A percentile compares a stretch with the other conserved stretches of the same genome.
These are phyloP conservation scores for Cyamopsis tetragonoloba DNA, from an alignment of 306 rosid genomes.

Conservation along the genomic window DNA sequence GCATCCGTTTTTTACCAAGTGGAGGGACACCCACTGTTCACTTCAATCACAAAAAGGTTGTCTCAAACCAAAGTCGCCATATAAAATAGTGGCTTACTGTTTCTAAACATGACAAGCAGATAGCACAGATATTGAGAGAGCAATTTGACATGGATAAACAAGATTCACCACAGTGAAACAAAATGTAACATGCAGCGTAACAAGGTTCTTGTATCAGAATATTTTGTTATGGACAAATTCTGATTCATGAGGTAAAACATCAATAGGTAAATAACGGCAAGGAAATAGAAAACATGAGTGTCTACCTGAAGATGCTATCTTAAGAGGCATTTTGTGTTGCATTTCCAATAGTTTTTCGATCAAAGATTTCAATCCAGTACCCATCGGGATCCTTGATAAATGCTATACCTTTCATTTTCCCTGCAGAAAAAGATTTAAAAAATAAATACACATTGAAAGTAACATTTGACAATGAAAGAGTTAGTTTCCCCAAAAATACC, in stretches of 20 bases:
- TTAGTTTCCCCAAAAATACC: conserved; percentile 6
- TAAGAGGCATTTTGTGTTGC: conserved; percentile 33
- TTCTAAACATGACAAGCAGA: background rate
- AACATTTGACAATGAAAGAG: no score
- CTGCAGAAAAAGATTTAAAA: conserved; percentile 38
- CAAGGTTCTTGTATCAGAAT: background rate
- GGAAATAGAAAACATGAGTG: background rate
- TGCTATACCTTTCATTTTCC: conserved; percentile 91
- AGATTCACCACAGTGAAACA: background rate
- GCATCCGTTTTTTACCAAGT: background rate
- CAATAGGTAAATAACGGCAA: background rate
- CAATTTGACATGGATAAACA: background rate
- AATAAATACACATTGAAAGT: background rate
- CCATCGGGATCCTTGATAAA: conserved; percentile 96
- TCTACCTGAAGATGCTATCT: conserved; percentile 41
- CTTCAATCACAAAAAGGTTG: background rate
- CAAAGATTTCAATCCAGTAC: conserved; percentile 94
- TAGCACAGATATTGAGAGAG: background rate
- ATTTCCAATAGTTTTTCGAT: conserved; percentile 53
- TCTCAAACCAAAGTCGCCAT: background rate
- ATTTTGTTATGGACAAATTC: background rate
- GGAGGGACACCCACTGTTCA: background rate
- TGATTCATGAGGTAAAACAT: background rate
- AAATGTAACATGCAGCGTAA: background rate
- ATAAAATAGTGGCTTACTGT: background rate